Evolutionary conservation across 23 red algal genomes (phyloP).

Genomic region (Gracilaria gracilis): DNA sequence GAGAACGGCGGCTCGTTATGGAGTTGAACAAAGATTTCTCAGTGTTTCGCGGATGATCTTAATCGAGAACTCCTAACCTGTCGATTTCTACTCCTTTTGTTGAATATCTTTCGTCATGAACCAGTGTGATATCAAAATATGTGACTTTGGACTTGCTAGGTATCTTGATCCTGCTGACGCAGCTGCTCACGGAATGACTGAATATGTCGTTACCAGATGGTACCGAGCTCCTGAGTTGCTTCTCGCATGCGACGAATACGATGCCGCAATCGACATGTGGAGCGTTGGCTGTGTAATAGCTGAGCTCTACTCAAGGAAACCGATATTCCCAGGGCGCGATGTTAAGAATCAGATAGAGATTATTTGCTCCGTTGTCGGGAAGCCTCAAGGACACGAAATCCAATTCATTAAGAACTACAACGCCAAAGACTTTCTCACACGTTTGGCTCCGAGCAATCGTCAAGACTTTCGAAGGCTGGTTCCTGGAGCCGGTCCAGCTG

Average conservation of each 20-base stretch:
- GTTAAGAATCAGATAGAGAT: constrained; percentile 90
- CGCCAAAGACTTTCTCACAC: constrained; percentile 74
- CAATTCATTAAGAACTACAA: constrained; percentile 39
- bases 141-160: constrained; percentile 94
- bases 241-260: constrained; percentile 86
- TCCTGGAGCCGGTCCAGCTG: constrained; percentile 44
- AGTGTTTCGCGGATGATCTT: no score
- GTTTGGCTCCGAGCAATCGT: constrained; percentile 26
- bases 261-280: constrained; percentile 96
- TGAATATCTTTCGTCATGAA: background rate
- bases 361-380: constrained; percentile 68
- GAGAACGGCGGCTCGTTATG: no score
- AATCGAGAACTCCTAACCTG: background rate
- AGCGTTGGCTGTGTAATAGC: constrained; percentile 93
- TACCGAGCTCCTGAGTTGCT: constrained; percentile 95
- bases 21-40: no score
- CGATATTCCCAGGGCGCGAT: constrained; percentile 90
- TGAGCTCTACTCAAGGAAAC: constrained; percentile 81
- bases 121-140: constrained; percentile 84
- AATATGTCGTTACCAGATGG: constrained; percentile 93
- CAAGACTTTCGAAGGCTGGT: constrained; percentile 49
- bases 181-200: constrained; percentile 72
- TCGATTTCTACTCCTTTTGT: no score
- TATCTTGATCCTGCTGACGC: constrained; percentile 75
- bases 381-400: constrained; percentile 68